These are phyloP conservation scores for Arachis stenosperma DNA, from an alignment of 306 rosid genomes.

Conservation along the genomic window DNA sequence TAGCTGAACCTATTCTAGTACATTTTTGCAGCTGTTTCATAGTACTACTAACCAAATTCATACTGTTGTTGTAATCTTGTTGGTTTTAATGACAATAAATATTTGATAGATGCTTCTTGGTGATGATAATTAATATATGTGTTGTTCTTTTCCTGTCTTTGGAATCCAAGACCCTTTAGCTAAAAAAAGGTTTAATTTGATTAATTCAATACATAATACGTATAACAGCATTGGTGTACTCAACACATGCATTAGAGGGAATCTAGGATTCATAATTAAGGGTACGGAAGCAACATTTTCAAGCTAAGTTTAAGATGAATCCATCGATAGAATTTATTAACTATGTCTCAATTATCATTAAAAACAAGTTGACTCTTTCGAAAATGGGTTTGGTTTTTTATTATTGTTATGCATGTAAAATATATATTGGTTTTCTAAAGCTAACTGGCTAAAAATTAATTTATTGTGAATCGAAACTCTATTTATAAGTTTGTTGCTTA, in stretches of 20 bases:
- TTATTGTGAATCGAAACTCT: no score
- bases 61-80: not conserved
- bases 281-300: not conserved
- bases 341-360: not conserved
- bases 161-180: not conserved
- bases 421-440: not conserved
- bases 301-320: not conserved
- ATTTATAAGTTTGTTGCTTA: no score
- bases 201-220: no score
- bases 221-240: not conserved
- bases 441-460: no score
- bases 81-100: not conserved
- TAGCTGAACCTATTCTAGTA: not conserved
- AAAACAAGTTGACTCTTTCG: not conserved
- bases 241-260: not conserved
- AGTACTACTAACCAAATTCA: not conserved
- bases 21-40: not conserved
- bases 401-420: not conserved
- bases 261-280: not conserved
- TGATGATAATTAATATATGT: not conserved
- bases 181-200: not conserved
- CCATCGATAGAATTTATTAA: not conserved
- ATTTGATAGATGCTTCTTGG: not conserved
- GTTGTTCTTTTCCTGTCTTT: slow-evolving; percentile 1
- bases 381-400: not conserved